Conservation (phyloP, 1,284 basidiomycete genomes). For the Coniferiporia sulphurascens region DNA sequence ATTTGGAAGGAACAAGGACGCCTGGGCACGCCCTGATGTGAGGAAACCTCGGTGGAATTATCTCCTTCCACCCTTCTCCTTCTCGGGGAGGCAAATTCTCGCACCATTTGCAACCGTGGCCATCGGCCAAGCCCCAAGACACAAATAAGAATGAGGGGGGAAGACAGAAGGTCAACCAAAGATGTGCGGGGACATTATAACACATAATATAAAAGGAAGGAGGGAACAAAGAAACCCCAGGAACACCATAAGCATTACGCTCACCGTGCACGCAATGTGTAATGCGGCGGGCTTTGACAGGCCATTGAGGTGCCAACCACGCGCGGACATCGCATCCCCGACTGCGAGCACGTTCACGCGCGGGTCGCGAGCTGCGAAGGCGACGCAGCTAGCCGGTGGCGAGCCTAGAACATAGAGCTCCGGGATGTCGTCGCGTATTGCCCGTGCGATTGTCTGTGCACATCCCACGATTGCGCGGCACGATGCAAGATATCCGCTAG, state of each 20-base stretch:
- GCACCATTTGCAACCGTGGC: background rate
- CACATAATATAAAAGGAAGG: background rate
- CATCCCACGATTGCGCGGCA: constrained; percentile 81
- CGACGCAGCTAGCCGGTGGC: constrained; percentile 87
- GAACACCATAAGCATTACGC: constrained; percentile 27
- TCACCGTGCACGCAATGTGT: constrained; percentile 92
- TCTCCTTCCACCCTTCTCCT: background rate
- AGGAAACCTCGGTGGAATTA: constrained; percentile 1
- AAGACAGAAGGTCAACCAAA: background rate
- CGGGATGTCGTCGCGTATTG: constrained; percentile 64
- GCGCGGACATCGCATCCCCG: constrained; percentile 83
- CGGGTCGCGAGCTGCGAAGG: constrained; percentile 67
- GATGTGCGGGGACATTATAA: background rate
- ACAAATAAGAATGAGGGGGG: background rate
- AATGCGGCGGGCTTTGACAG: constrained; percentile 76
- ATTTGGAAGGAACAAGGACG: background rate
- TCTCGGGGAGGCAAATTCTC: background rate
- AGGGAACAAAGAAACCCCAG: background rate
- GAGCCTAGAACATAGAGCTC: constrained; percentile 85
- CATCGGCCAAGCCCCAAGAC: background rate
- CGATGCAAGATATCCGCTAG: constrained; percentile 86
- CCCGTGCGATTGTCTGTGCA: constrained; percentile 61
- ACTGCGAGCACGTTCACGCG: constrained; percentile 77
- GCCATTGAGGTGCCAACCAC: constrained; percentile 90
- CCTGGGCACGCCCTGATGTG: background rate